Conservation (phyloP, 225 moss, liverwort and hornwort species). For the Pseudisothecium myosuroides region DNA sequence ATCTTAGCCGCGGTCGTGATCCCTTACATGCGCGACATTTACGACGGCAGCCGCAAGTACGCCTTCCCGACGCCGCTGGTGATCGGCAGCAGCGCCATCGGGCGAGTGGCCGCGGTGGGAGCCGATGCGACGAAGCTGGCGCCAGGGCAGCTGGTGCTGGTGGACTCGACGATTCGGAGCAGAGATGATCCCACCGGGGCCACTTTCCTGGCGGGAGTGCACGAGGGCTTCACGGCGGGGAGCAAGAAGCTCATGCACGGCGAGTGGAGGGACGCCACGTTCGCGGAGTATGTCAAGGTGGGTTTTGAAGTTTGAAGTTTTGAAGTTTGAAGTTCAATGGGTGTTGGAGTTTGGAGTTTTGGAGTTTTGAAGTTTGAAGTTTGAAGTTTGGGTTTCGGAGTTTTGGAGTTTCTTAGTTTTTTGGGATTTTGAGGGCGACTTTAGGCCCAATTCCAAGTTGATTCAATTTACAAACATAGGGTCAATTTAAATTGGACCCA, state of each 20-base stretch:
- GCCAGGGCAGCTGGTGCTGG: not conserved
- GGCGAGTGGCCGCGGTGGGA: not conserved
- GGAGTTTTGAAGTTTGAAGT: too few relatives aligned
- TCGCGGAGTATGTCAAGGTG: not conserved
- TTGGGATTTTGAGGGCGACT: accelerated
- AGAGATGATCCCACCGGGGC: not conserved
- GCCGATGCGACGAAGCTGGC: not conserved
- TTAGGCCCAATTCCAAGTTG: not conserved
- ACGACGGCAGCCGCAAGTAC: not conserved
- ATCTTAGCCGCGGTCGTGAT: not conserved
- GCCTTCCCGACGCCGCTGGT: not conserved
- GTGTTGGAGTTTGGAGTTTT: not conserved
- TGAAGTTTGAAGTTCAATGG: not conserved
- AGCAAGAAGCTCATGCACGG: not conserved
- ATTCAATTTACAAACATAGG: not conserved
- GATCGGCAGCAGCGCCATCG: not conserved
- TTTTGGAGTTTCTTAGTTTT: not conserved
- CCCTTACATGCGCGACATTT: not conserved
- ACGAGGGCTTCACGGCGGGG: not conserved
- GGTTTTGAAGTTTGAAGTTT: not conserved
- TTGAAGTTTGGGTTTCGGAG: too few relatives aligned
- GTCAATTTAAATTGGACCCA: accelerated
- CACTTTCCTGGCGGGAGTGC: not conserved
- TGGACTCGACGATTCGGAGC: not conserved
- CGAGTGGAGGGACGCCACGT: not conserved